Percentiles rank a stretch among this genome's conserved stretches.
Conservation (phyloP, 2,329 filamentous ascomycete species). For the Zarea fungicola region DNA sequence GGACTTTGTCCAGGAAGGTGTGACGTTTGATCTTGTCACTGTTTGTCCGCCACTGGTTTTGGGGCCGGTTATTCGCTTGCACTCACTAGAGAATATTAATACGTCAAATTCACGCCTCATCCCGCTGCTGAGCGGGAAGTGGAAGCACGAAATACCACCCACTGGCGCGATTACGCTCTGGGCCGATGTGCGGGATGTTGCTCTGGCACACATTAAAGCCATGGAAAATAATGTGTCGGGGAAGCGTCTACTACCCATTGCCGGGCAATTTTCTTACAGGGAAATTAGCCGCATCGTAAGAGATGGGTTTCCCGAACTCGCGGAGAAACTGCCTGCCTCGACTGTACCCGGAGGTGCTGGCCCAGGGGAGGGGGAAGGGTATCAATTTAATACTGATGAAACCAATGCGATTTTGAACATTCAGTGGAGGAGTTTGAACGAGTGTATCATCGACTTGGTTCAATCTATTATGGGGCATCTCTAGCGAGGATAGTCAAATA, state of each 20-base stretch:
- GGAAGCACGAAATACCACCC: constrained; percentile 38
- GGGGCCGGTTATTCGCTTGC: constrained; percentile 46
- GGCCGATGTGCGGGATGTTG: constrained; percentile 53
- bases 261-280: constrained; percentile 42
- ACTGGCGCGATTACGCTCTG: constrained; percentile 39
- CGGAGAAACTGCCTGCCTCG: no score
- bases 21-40: constrained; percentile 46
- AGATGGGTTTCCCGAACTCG: no score
- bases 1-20: constrained; percentile 42
- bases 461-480: no score
- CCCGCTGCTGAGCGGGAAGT: constrained; percentile 44
- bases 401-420: no score
- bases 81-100: constrained; percentile 42
- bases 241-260: constrained; percentile 45
- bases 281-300: no score
- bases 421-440: no score
- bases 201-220: constrained; percentile 47
- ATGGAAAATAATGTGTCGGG: constrained; percentile 46
- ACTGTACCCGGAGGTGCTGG: no score
- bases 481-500: no score
- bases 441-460: no score
- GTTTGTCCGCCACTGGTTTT: constrained; percentile 51
- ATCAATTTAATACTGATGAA: no score
- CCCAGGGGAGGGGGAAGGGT: no score
- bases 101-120: constrained; percentile 49